phyloP scores from a whole-genome alignment of 768 basidiomycete genomes.

The Mycena capillaripes region DNA sequence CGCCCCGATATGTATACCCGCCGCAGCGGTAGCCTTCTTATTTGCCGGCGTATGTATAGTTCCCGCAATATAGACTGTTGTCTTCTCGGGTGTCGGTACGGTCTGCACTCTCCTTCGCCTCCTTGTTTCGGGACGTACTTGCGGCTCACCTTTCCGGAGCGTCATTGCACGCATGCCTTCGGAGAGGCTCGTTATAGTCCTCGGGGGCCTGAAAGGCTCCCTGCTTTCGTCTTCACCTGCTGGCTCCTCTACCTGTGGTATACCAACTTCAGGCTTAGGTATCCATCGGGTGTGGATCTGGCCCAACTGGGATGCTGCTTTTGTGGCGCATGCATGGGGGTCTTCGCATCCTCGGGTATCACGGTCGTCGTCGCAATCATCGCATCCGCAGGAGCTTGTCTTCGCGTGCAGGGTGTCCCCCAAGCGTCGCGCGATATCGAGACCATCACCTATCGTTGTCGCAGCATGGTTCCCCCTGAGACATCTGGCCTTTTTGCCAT shows the following conservation, averaged over 20 bases:
- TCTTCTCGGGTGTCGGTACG: background rate
- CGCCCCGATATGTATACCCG: background rate
- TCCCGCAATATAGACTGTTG: background rate
- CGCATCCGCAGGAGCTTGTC: conserved; percentile 6
- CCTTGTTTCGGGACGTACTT: background rate
- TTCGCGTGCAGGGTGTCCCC: background rate
- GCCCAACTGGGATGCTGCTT: background rate
- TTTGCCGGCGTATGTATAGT: background rate
- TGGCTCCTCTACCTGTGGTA: background rate
- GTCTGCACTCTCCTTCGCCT: background rate
- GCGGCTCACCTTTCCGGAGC: background rate
- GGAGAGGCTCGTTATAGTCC: background rate
- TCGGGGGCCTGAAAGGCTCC: background rate
- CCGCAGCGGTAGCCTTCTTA: background rate
- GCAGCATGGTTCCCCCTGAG: no score
- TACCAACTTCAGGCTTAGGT: background rate
- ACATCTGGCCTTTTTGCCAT: no score
- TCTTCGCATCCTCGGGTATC: background rate
- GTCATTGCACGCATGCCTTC: background rate
- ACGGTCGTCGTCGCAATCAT: background rate
- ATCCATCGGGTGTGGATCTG: background rate
- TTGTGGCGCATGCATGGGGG: conserved; percentile 20
- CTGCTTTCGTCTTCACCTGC: background rate
- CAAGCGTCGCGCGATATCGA: background rate
- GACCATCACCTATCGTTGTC: background rate